Base-by-base conservation (phyloP, 1,139 yeast genomes). In the Kurtzmaniella natalensis region DNA sequence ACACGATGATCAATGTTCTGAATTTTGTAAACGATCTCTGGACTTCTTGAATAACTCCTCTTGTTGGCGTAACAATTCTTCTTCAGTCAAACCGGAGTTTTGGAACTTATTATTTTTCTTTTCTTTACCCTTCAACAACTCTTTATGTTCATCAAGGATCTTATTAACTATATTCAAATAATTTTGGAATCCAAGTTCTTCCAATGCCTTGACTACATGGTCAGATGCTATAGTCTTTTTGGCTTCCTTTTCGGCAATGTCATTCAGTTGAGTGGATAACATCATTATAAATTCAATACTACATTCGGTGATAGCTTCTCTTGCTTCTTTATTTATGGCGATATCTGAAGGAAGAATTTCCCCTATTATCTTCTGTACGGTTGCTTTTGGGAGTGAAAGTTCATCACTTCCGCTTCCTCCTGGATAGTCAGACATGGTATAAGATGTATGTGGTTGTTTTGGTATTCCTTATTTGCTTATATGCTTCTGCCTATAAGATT, bases 171-270 rank as follows among this genome's bases (percentile, higher is more conserved):
- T 81, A 28, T 83, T 94, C 34, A 92, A 70, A 55, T 92, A 92
- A 43, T 84, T 88, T 35, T 73, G 75, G 58, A 88, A 92, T 29
- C 95, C 99, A 41, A 92, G 69, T 48, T 86, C 95, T 43, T 79
- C 82, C 33, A 92, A 67, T 1, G 98, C 97, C 53, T 82, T 84
- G 41, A 92, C 76, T 31, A 92, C 97, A 57, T 92, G 99, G 54
- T 92, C 98, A 2, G 95, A 83, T 1, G 96, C 95, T 35, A 92
- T 92, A 7, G 99, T 92, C 60, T 92, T 94, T 59, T 92, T 92
- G 34, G 95, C 82, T 53, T 92, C 98, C 50, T 84, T 84, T 51
- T 92, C 98, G 1, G 98, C 97, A 45, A 92, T 87, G 45, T 94
- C 98, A 52, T 94, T 89, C 40, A 94, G 84, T 59, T 88, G 95